These are phyloP conservation scores for Amanita fuliginea DNA, from an alignment of 768 basidiomycete genomes.

Conservation along the genomic window DNA sequence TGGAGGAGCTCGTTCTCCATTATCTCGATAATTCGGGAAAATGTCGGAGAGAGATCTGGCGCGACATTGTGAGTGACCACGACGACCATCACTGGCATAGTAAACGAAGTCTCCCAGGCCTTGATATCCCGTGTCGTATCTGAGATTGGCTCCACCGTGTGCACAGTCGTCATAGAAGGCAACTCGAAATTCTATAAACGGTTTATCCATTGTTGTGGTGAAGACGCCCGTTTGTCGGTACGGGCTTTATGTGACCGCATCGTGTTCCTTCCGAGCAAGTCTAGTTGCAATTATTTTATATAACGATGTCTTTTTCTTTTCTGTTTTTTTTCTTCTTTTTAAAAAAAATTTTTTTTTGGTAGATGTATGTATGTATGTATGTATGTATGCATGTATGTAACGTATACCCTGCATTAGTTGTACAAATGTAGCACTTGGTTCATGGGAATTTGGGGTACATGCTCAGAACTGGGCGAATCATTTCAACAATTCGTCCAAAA, in stretches of 20 bases:
- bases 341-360: too few species aligned
- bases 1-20: constrained; percentile 4
- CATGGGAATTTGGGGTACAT: too few species aligned
- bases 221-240: neutral
- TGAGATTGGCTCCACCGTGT: neutral
- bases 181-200: neutral
- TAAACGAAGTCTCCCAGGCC: neutral
- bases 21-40: neutral
- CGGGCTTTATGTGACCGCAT: neutral
- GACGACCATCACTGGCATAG: neutral
- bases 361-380: too few species aligned
- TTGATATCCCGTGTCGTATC: neutral
- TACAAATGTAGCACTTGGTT: too few species aligned
- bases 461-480: too few species aligned
- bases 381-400: too few species aligned
- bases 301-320: constrained; percentile 7
- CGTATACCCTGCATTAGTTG: too few species aligned
- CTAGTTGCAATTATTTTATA: neutral
- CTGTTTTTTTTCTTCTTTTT: too few species aligned
- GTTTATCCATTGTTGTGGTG: neutral
- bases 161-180: neutral
- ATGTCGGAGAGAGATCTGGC: neutral
- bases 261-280: neutral
- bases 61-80: neutral
- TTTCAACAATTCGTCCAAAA: constrained; percentile 52